Percentiles rank a stretch among this genome's conserved stretches.
Conservation (phyloP, 345 rosid species). For the Crucihimalaya himalaica region DNA sequence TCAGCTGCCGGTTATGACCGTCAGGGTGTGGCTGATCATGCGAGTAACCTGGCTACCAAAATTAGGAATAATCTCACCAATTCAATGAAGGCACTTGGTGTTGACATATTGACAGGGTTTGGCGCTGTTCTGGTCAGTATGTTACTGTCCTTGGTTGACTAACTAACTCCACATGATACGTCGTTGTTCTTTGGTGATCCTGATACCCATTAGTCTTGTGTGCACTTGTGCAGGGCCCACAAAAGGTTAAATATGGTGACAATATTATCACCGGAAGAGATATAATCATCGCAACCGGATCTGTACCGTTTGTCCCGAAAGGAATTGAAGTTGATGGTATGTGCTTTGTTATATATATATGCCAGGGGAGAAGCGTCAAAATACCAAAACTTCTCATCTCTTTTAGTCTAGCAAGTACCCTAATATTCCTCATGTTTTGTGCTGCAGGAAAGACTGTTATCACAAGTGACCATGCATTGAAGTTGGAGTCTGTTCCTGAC, state of each 20-base stretch:
- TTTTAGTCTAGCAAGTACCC: neutral
- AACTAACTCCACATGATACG: neutral
- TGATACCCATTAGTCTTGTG: neutral
- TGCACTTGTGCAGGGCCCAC: conserved; percentile 65
- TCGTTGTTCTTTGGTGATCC: neutral
- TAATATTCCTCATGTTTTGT: conserved; percentile 13
- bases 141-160: conserved; percentile 5
- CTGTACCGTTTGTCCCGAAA: conserved; percentile 95
- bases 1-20: conserved; percentile 92
- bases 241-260: conserved; percentile 86
- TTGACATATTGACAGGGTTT: conserved; percentile 90
- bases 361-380: neutral
- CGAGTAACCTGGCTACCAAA: conserved; percentile 87
- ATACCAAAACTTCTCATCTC: neutral
- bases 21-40: conserved; percentile 98
- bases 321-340: conserved; percentile 99
- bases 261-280: conserved; percentile 70
- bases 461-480: conserved; percentile 98
- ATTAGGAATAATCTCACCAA: conserved; percentile 88
- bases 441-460: conserved; percentile 95
- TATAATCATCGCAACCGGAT: conserved; percentile 95
- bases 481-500: conserved; percentile 88
- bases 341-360: neutral
- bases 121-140: conserved; percentile 76
- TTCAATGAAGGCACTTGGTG: conserved; percentile 94